phyloP scores from a whole-genome alignment of 352 stramenopile genomes.

The Globisporangium nagaii region DNA sequence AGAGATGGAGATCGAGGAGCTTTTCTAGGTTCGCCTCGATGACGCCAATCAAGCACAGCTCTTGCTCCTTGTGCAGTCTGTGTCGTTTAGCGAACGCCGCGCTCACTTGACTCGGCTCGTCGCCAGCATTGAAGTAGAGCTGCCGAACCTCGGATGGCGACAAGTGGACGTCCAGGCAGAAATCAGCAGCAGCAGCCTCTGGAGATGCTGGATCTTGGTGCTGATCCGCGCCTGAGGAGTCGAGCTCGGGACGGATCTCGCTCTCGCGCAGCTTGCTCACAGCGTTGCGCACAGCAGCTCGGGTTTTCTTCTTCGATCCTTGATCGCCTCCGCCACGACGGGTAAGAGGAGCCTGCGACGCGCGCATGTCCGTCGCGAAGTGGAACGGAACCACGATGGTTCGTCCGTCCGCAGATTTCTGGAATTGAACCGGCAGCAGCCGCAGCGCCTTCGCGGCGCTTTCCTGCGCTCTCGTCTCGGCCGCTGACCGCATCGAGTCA shows the following conservation, averaged over 20 bases:
- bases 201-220: background rate
- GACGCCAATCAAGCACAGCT: slow-evolving; percentile 21
- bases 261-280: slow-evolving; percentile 1
- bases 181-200: slow-evolving; percentile 2
- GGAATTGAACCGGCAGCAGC: slow-evolving; percentile 25
- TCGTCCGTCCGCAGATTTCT: slow-evolving; percentile 25
- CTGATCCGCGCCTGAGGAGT: background rate
- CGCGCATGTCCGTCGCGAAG: slow-evolving; percentile 32
- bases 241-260: background rate
- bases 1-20: slow-evolving; percentile 54
- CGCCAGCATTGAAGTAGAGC: slow-evolving; percentile 23
- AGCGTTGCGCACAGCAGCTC: background rate
- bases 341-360: background rate
- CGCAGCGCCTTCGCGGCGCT: slow-evolving; percentile 22
- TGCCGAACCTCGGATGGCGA: slow-evolving; percentile 34
- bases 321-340: background rate
- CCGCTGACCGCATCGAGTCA: slow-evolving; percentile 31
- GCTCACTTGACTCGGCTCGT: slow-evolving; percentile 23
- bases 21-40: slow-evolving; percentile 48
- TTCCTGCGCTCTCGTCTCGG: slow-evolving; percentile 24
- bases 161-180: slow-evolving; percentile 36
- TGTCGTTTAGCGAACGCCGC: slow-evolving; percentile 23
- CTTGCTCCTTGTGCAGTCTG: slow-evolving; percentile 21
- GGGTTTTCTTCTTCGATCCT: background rate
- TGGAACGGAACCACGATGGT: slow-evolving; percentile 45